Percentiles rank a stretch among this genome's conserved stretches.
Evolutionary conservation across 345 rosid species (phyloP).

Genomic region (Corchorus capsularis): DNA sequence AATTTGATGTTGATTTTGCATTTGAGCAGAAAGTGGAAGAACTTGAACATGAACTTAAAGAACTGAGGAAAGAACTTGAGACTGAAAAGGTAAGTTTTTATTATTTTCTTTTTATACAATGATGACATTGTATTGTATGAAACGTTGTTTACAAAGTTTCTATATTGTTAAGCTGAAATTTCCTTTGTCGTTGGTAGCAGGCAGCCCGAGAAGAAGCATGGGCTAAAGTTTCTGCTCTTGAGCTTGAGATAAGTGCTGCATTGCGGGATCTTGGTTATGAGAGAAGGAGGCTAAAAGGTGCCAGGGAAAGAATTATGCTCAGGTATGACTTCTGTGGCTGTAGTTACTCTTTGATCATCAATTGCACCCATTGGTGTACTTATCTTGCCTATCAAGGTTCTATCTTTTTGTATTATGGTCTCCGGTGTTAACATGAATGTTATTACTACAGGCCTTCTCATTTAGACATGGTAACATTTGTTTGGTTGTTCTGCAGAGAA

Average conservation of each 20-base stretch:
- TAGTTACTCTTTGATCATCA: slow-evolving; percentile 13
- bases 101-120: slow-evolving; percentile 17
- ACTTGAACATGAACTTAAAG: slow-evolving; percentile 65
- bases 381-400: not conserved
- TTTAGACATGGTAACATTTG: slow-evolving; percentile 2
- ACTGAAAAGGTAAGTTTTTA: slow-evolving; percentile 71
- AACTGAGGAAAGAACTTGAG: slow-evolving; percentile 66
- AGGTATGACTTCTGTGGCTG: slow-evolving; percentile 52
- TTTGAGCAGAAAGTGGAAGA: slow-evolving; percentile 79
- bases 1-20: slow-evolving; percentile 15
- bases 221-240: slow-evolving; percentile 90
- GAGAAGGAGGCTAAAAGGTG: slow-evolving; percentile 89
- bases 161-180: slow-evolving; percentile 58
- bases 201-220: slow-evolving; percentile 98
- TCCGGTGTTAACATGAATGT: not conserved
- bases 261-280: slow-evolving; percentile 88
- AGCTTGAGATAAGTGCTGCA: slow-evolving; percentile 79
- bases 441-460: not conserved
- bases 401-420: not conserved
- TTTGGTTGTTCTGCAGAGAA: slow-evolving; percentile 61
- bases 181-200: slow-evolving; percentile 84
- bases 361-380: not conserved
- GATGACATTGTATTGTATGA: not conserved
- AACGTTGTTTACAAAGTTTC: not conserved
- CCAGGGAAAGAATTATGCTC: slow-evolving; percentile 98